phyloP scores from a whole-genome alignment of 2,329 filamentous ascomycete species.

The Talaromyces verruculosus region DNA sequence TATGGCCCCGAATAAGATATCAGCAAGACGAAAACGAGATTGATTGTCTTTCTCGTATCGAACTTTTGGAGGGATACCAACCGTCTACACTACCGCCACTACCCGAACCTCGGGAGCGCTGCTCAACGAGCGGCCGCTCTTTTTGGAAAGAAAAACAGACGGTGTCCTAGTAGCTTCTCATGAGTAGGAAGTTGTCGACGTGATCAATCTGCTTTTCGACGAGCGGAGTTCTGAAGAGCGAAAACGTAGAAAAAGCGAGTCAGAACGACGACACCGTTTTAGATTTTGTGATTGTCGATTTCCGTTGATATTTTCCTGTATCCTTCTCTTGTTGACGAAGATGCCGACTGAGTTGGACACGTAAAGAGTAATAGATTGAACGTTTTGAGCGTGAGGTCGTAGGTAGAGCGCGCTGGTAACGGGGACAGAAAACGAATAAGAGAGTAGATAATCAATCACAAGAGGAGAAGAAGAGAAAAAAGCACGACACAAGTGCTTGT shows the following conservation, averaged over 20 bases:
- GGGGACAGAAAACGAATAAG: constrained; percentile 4
- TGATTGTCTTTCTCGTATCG: constrained; percentile 6
- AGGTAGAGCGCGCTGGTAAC: constrained; percentile 1
- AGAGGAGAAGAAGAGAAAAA: background rate
- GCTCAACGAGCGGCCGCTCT: constrained; percentile 45
- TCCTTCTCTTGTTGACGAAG: background rate
- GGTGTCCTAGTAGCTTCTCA: constrained; percentile 43
- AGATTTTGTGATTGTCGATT: background rate
- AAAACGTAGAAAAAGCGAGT: background rate
- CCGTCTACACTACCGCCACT: constrained; percentile 45
- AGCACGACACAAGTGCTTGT: constrained; percentile 17
- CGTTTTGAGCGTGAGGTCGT: constrained; percentile 8
- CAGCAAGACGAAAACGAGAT: constrained; percentile 24
- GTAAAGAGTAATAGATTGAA: background rate
- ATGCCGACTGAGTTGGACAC: background rate
- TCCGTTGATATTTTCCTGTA: background rate
- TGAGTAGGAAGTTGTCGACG: constrained; percentile 32
- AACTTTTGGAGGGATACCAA: constrained; percentile 30
- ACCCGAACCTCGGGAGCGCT: constrained; percentile 39
- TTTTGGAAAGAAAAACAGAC: constrained; percentile 28
- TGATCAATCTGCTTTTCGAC: constrained; percentile 17
- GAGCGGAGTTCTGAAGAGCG: constrained; percentile 16
- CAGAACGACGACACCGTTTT: background rate
- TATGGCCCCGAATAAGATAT: constrained; percentile 24
- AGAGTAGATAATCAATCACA: background rate